Evolutionary conservation across 129 eudicot species (phyloP).

Genomic region (Pseudognaphalium luteoalbum): DNA sequence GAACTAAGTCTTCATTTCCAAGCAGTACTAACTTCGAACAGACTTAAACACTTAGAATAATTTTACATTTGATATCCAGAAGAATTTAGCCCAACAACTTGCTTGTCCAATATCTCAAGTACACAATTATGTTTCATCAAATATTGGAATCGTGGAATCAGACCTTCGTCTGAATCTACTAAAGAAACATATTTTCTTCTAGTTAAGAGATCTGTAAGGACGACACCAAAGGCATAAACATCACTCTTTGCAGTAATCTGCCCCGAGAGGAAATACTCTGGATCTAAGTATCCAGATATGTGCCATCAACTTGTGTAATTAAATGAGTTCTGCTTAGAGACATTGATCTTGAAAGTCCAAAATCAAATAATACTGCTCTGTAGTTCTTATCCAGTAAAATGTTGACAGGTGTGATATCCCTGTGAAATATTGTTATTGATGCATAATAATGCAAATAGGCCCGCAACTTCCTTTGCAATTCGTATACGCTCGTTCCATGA

Average conservation of each 20-base stretch:
- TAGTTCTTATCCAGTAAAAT: conserved; percentile 39
- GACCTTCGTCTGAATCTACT: conserved; percentile 4
- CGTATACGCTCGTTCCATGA: conserved; percentile 41
- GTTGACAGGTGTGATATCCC: conserved; percentile 15
- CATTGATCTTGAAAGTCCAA: conserved; percentile 35
- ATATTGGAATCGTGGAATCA: conserved; percentile 23
- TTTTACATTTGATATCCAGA: too few species aligned
- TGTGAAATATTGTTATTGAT: neutral
- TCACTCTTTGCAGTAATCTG: conserved; percentile 48
- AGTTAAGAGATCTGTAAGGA: conserved; percentile 38
- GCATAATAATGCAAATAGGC: conserved; percentile 35
- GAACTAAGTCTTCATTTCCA: too few species aligned
- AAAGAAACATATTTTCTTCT: conserved; percentile 23
- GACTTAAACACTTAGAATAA: too few species aligned
- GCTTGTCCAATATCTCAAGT: conserved; percentile 27
- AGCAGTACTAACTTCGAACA: too few species aligned
- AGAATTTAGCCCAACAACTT: too few species aligned
- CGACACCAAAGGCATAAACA: conserved; percentile 44
- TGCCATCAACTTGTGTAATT: conserved; percentile 42
- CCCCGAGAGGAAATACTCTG: conserved; percentile 30
- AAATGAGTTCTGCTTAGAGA: conserved; percentile 38
- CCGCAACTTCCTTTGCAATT: conserved; percentile 38
- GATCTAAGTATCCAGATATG: conserved; percentile 47
- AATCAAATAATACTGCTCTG: conserved; percentile 40
- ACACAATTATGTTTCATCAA: conserved; percentile 16